Conservation (phyloP, 1,284 basidiomycete species). For the Malassezia slooffiae region DNA sequence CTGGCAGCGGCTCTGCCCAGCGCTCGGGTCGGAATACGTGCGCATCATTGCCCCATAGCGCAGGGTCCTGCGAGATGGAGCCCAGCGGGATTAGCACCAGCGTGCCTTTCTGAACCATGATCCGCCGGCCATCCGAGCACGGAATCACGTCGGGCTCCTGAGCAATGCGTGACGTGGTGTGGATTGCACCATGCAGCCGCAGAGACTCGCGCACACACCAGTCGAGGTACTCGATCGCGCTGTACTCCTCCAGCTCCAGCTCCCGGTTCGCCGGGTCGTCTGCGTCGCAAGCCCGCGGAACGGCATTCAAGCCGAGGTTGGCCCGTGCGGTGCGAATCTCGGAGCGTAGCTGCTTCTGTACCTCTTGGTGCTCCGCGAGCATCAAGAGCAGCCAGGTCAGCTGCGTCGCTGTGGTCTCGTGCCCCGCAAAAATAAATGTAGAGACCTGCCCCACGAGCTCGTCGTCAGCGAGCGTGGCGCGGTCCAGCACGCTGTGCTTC, state of each 20-base stretch:
- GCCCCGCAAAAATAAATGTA: slow-evolving; percentile 38
- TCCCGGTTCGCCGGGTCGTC: slow-evolving; percentile 18
- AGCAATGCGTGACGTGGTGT: slow-evolving; percentile 24
- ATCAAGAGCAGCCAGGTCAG: slow-evolving; percentile 33
- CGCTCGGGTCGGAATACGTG: slow-evolving; percentile 28
- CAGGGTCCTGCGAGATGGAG: slow-evolving; percentile 15
- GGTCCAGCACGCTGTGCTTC: slow-evolving; percentile 4
- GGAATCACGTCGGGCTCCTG: slow-evolving; percentile 26
- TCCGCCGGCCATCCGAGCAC: slow-evolving; percentile 23
- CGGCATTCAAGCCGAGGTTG: neutral
- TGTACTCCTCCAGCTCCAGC: slow-evolving; percentile 27
- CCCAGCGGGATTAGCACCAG: slow-evolving; percentile 25
- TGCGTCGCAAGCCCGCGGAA: slow-evolving; percentile 14
- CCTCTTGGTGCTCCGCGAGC: slow-evolving; percentile 18
- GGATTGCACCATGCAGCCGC: slow-evolving; percentile 24
- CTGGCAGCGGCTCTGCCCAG: slow-evolving; percentile 24
- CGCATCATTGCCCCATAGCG: slow-evolving; percentile 33
- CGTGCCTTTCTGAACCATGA: slow-evolving; percentile 19
- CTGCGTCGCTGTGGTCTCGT: slow-evolving; percentile 41
- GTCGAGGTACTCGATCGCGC: slow-evolving; percentile 31
- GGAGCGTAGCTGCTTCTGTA: slow-evolving; percentile 27
- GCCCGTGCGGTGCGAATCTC: slow-evolving; percentile 21
- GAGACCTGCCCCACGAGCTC: slow-evolving; percentile 38
- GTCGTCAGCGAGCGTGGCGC: slow-evolving; percentile 20
- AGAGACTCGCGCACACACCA: slow-evolving; percentile 31